A percentile compares a stretch with the other conserved stretches of the same genome.
phyloP scores from a whole-genome alignment of 345 rosid species.

The Odontarrhena argentea region DNA sequence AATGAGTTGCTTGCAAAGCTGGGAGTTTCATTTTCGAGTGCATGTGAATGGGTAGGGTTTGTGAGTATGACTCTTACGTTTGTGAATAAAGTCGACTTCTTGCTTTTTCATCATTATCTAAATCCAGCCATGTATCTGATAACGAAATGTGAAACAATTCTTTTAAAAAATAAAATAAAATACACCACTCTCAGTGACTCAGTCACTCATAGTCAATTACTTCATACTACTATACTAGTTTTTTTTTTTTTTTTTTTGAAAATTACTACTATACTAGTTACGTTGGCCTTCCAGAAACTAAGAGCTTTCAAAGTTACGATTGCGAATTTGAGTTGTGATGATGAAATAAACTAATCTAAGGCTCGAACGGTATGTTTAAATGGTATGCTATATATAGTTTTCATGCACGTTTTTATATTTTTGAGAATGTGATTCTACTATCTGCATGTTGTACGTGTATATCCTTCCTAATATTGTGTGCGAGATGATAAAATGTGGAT shows the following conservation, averaged over 20 bases:
- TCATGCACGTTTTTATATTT: too few species aligned
- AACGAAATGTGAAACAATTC: background rate
- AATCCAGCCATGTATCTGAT: constrained; percentile 27
- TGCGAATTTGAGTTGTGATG: background rate
- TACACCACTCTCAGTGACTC: background rate
- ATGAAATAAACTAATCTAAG: too few species aligned
- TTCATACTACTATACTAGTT: background rate
- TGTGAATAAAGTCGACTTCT: constrained; percentile 33
- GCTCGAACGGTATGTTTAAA: too few species aligned
- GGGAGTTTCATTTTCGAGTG: constrained; percentile 41
- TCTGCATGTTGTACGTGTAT: too few species aligned
- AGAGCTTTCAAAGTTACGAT: background rate
- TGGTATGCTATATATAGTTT: too few species aligned
- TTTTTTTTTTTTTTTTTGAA: too few species aligned
- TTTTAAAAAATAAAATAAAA: background rate
- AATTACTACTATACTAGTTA: background rate
- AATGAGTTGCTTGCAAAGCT: constrained; percentile 34
- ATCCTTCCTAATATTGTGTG: too few species aligned
- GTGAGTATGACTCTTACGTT: constrained; percentile 29
- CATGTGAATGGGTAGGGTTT: constrained; percentile 43
- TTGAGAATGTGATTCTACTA: too few species aligned
- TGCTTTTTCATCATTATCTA: constrained; percentile 40
- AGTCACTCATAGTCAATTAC: background rate
- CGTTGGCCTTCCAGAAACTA: too few species aligned
- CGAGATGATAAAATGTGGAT: too few species aligned